Evolutionary conservation across 2,329 filamentous ascomycete species (phyloP).

Genomic region (Fusarium sp.): DNA sequence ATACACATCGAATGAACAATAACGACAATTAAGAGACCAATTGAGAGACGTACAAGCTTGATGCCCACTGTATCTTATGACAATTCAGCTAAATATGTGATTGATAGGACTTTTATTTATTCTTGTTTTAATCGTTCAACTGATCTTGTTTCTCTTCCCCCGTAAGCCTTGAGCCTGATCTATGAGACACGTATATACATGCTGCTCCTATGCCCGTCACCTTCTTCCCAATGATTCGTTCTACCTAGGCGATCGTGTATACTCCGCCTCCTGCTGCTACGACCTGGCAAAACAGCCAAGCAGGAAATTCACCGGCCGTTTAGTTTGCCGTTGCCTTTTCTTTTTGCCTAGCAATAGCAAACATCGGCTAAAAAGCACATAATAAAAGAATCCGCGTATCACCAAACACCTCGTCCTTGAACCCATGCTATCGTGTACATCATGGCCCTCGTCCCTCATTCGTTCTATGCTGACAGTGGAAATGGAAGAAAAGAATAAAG

Average conservation of each 20-base stretch:
- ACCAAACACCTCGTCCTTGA: slow-evolving; percentile 31
- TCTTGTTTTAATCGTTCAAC: not conserved
- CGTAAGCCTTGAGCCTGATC: slow-evolving; percentile 15
- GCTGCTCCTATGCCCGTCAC: not conserved
- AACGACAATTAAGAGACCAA: not conserved
- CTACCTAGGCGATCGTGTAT: slow-evolving; percentile 4
- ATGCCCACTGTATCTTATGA: not conserved
- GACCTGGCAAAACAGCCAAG: not conserved
- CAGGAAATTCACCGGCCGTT: not conserved
- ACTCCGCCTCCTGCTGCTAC: slow-evolving; percentile 1
- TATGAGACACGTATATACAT: slow-evolving; percentile 22
- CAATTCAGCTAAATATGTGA: not conserved
- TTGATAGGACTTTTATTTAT: not conserved
- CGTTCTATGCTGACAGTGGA: slow-evolving; percentile 22
- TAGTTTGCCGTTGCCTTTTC: not conserved
- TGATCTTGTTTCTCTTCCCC: not conserved
- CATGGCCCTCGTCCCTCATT: slow-evolving; percentile 32
- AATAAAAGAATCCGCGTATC: slow-evolving; percentile 10
- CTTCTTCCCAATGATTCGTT: not conserved
- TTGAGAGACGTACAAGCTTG: not conserved
- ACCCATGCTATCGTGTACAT: slow-evolving; percentile 42
- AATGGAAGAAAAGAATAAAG: not conserved
- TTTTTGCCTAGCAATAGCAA: slow-evolving; percentile 4
- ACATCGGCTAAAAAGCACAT: not conserved
- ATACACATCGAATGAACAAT: slow-evolving; percentile 41